phyloP scores from a whole-genome alignment of 768 basidiomycete species.

The Multifurca ochricompacta region DNA sequence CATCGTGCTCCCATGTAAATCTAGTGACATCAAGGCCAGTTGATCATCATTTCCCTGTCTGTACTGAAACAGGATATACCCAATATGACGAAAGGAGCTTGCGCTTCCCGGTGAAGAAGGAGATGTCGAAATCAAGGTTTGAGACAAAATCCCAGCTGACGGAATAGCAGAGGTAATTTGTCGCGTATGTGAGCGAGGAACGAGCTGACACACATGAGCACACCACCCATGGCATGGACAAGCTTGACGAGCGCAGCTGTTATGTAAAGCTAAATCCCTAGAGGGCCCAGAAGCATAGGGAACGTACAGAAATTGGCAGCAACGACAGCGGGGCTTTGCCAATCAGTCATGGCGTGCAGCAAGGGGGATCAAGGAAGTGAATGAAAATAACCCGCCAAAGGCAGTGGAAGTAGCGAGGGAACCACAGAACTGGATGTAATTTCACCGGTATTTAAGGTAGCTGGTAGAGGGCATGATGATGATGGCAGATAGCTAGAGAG shows the following conservation, averaged over 20 bases:
- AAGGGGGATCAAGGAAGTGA: background rate
- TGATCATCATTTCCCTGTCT: background rate
- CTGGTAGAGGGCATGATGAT: too few species aligned
- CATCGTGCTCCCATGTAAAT: background rate
- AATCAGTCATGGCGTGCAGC: background rate
- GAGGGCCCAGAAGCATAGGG: background rate
- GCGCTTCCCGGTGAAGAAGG: background rate
- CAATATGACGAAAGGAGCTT: background rate
- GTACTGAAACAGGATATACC: background rate
- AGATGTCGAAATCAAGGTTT: conserved; percentile 6
- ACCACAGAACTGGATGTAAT: too few species aligned
- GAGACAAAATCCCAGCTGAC: conserved; percentile 12
- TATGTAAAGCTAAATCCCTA: background rate
- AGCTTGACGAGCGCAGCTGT: background rate
- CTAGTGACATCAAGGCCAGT: background rate
- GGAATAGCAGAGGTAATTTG: too few species aligned
- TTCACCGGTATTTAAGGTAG: too few species aligned
- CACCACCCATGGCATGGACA: conserved; percentile 3
- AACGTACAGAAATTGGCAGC: background rate
- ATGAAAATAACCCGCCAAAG: too few species aligned
- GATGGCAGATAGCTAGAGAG: too few species aligned
- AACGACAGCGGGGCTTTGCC: background rate
- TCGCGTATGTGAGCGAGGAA: background rate
- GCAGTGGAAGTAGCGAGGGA: too few species aligned
- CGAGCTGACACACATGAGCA: conserved; percentile 7